These are phyloP conservation scores for Phytophthora colocasiae DNA, from an alignment of 352 stramenopile species.

Conservation along the genomic window DNA sequence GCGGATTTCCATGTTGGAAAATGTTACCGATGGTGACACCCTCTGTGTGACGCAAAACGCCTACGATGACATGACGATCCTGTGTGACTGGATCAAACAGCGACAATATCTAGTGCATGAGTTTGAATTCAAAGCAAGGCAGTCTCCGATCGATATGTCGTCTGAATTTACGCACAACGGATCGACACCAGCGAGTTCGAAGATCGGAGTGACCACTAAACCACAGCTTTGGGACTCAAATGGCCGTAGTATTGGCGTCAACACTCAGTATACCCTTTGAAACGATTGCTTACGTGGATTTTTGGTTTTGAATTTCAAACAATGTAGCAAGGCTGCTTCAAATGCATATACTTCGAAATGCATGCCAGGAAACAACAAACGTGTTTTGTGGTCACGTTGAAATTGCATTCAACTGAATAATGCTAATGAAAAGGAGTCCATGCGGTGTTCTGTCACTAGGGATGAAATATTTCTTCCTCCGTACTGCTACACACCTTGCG, in stretches of 20 bases:
- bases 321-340: too few relatives aligned
- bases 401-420: too few relatives aligned
- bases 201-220: constrained; percentile 3
- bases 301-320: background rate
- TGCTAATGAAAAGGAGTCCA: too few relatives aligned
- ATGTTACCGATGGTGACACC: constrained; percentile 59
- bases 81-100: constrained; percentile 70
- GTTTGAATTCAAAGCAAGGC: constrained; percentile 25
- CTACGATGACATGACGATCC: constrained; percentile 77
- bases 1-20: constrained; percentile 44
- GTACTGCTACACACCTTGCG: too few relatives aligned
- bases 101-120: constrained; percentile 43
- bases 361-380: too few relatives aligned
- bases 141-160: constrained; percentile 1
- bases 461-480: background rate
- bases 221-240: constrained; percentile 64
- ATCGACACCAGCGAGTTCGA: constrained; percentile 4
- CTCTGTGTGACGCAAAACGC: constrained; percentile 65
- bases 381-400: constrained; percentile 1
- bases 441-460: too few relatives aligned
- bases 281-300: background rate
- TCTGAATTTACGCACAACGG: background rate
- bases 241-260: constrained; percentile 49
- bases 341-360: too few relatives aligned
- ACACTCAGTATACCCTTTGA: constrained; percentile 19